These are phyloP conservation scores for Myxozyma mucilagina DNA, from an alignment of 805 yeast species.

Conservation along the genomic window DNA sequence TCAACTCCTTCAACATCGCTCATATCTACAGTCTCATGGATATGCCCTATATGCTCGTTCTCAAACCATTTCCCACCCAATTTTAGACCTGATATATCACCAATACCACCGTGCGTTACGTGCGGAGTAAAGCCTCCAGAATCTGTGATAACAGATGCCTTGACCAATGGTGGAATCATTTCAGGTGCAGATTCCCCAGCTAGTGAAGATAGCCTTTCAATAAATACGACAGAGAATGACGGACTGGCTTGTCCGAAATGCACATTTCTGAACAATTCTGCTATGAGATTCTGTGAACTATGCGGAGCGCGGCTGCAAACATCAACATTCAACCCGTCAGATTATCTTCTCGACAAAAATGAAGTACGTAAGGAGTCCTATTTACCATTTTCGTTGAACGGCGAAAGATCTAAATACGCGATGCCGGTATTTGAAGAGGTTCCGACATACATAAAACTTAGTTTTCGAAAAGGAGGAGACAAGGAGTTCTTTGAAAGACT, in stretches of 20 bases:
- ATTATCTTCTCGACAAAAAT: constrained; percentile 26
- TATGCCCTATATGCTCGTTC: constrained; percentile 85
- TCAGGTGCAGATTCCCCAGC: background rate
- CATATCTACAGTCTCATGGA: constrained; percentile 54
- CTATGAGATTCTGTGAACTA: constrained; percentile 76
- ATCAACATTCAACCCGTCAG: constrained; percentile 35
- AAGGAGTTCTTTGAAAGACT: constrained; percentile 52
- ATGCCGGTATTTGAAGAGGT: constrained; percentile 7
- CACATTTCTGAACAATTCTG: constrained; percentile 81
- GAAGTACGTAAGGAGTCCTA: constrained; percentile 15
- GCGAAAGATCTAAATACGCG: constrained; percentile 49
- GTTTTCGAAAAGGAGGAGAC: constrained; percentile 76
- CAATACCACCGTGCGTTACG: constrained; percentile 52
- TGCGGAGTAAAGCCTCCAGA: constrained; percentile 61
- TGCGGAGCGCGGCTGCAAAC: constrained; percentile 64
- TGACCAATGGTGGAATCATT: background rate
- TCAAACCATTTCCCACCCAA: constrained; percentile 47
- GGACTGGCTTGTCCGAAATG: constrained; percentile 53
- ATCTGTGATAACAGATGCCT: constrained; percentile 2
- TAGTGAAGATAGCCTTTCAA: background rate
- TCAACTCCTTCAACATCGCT: background rate
- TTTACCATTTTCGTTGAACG: constrained; percentile 35
- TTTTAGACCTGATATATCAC: constrained; percentile 40
- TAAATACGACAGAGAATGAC: background rate
- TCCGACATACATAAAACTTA: constrained; percentile 63